Percentiles rank a stretch among this genome's conserved stretches.
Conservation (phyloP, 768 basidiomycete species). For the Krasilnikovozyma curviuscula region DNA sequence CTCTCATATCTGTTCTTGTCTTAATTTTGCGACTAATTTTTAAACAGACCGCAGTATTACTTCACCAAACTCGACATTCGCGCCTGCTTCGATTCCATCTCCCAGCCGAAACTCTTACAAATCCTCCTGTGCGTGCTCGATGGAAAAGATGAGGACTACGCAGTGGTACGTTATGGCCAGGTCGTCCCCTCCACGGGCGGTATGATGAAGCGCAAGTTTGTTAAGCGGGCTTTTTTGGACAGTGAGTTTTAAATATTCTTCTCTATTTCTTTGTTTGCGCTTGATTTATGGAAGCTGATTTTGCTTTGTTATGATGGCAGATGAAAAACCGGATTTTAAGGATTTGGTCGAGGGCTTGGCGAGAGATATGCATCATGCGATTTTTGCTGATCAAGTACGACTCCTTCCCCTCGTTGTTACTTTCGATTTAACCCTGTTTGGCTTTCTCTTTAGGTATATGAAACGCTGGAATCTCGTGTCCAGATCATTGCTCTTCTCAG, state of each 20-base stretch:
- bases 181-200: too few species aligned
- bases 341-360: conserved; percentile 51
- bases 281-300: not conserved
- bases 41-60: conserved; percentile 58
- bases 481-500: conserved; percentile 54
- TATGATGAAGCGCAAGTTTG: conserved; percentile 36
- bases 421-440: not conserved
- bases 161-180: too few species aligned
- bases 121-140: conserved; percentile 51
- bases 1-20: not conserved
- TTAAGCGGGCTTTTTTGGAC: conserved; percentile 46
- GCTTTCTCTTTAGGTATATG: conserved; percentile 31
- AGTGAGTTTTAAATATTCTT: conserved; percentile 33
- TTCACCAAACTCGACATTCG: conserved; percentile 94
- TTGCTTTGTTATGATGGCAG: conserved; percentile 31
- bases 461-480: conserved; percentile 35
- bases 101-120: conserved; percentile 61
- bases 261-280: not conserved
- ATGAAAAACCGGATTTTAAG: conserved; percentile 56
- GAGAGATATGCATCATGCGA: conserved; percentile 43
- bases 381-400: conserved; percentile 67
- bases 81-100: conserved; percentile 90
- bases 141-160: conserved; percentile 37
- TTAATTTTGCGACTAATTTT: not conserved
- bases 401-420: not conserved